phyloP scores from a whole-genome alignment of 306 rosid species.

The Lathyrus sativus region DNA sequence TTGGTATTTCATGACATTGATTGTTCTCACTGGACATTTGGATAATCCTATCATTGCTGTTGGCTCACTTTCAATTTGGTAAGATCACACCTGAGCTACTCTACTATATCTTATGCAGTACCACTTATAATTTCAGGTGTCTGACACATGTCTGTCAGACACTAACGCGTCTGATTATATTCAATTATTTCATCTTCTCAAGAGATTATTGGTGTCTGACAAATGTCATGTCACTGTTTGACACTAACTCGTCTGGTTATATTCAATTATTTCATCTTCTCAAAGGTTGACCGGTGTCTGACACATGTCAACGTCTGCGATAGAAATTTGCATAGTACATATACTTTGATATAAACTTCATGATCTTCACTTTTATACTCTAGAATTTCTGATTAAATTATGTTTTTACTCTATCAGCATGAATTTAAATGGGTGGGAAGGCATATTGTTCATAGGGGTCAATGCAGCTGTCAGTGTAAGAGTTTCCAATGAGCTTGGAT shows the following conservation, averaged over 20 bases:
- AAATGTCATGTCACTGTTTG: too few species aligned
- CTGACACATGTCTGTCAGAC: too few species aligned
- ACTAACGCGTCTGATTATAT: too few species aligned
- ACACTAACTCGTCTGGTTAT: too few species aligned
- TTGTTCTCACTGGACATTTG: conserved; percentile 94
- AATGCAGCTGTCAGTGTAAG: conserved; percentile 97
- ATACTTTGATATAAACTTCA: too few species aligned
- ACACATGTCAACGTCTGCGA: too few species aligned
- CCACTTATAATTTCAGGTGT: too few species aligned
- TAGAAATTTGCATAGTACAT: too few species aligned
- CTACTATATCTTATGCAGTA: not conserved
- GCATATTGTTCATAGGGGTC: conserved; percentile 92
- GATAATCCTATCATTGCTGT: conserved; percentile 86
- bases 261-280: too few species aligned
- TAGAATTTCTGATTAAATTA: not conserved
- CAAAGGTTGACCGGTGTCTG: too few species aligned
- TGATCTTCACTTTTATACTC: not conserved
- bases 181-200: too few species aligned
- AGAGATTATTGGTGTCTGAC: too few species aligned
- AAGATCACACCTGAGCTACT: conserved; percentile 11
- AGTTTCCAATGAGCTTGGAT: conserved; percentile 94
- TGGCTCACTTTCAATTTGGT: conserved; percentile 98
- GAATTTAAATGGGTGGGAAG: conserved; percentile 97
- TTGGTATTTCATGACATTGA: conserved; percentile 97
- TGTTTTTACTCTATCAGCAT: conserved; percentile 59